A percentile compares a stretch with the other conserved stretches of the same genome.
phyloP scores from a whole-genome alignment of 495 filamentous ascomycete species.

The Aspergillus olivimuriae region DNA sequence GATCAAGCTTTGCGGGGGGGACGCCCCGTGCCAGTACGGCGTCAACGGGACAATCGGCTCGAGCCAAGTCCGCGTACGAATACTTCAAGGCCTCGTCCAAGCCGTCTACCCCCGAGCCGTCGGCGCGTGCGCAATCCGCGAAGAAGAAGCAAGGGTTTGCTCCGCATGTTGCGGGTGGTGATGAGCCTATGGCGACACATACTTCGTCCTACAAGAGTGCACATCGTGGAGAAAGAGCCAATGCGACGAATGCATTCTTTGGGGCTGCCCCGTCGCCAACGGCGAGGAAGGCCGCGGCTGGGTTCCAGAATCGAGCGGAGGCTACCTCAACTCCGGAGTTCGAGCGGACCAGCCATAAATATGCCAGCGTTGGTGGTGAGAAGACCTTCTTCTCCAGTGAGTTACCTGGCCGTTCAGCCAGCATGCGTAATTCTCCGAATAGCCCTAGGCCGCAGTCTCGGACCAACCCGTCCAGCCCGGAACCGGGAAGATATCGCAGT shows the following conservation, averaged over 20 bases:
- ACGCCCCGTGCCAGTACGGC: slow-evolving; percentile 27
- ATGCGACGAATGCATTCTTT: slow-evolving; percentile 27
- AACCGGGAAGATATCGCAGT: slow-evolving; percentile 30
- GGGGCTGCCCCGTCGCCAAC: slow-evolving; percentile 34
- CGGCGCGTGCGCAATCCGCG: slow-evolving; percentile 33
- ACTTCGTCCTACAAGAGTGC: slow-evolving; percentile 44
- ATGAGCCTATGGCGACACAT: slow-evolving; percentile 50
- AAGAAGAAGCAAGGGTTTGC: slow-evolving; percentile 49
- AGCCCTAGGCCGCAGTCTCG: slow-evolving; percentile 21
- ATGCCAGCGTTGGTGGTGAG: slow-evolving; percentile 63
- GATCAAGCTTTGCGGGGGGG: slow-evolving; percentile 17
- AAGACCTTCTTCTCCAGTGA: slow-evolving; percentile 51
- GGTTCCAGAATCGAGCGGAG: slow-evolving; percentile 11
- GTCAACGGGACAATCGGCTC: slow-evolving; percentile 24
- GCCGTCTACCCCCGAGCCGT: slow-evolving; percentile 18
- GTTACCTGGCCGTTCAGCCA: slow-evolving; percentile 38
- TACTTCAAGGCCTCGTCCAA: slow-evolving; percentile 30
- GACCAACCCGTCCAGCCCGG: slow-evolving; percentile 28
- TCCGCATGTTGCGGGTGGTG: slow-evolving; percentile 45
- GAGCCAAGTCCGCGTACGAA: slow-evolving; percentile 42
- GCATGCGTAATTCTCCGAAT: slow-evolving; percentile 39
- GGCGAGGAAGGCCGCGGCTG: slow-evolving; percentile 30
- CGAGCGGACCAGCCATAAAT: slow-evolving; percentile 59
- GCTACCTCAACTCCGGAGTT: slow-evolving; percentile 26
- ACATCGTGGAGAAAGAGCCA: slow-evolving; percentile 30